These are phyloP conservation scores for Uronychia binucleata DNA, from an alignment of 73 alveolate genomes.

Conservation along the genomic window DNA sequence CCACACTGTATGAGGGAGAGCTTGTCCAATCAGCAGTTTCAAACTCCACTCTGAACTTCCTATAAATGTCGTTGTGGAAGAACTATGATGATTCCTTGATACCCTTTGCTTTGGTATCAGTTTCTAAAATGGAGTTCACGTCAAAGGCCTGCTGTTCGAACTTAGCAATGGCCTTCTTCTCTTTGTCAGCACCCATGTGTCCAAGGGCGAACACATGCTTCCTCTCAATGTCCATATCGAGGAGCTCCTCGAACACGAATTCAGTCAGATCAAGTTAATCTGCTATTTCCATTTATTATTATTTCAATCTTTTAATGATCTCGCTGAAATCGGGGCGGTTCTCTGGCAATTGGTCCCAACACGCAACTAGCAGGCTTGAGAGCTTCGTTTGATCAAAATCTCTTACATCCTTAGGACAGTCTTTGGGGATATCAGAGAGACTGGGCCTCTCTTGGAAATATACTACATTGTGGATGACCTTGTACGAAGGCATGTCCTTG, in stretches of 20 bases:
- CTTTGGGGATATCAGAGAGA: constrained; percentile 59
- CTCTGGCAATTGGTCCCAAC: constrained; percentile 91
- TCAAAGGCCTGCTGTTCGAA: constrained; percentile 45
- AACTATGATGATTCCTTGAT: background rate
- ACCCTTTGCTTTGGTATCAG: background rate
- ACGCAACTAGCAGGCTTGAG: constrained; percentile 52
- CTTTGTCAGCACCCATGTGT: constrained; percentile 6
- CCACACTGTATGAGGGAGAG: background rate
- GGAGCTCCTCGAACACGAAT: constrained; percentile 17
- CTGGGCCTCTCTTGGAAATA: constrained; percentile 79
- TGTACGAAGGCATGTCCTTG: constrained; percentile 26
- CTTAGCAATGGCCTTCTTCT: constrained; percentile 19
- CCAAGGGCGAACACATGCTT: constrained; percentile 29
- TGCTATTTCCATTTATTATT: background rate
- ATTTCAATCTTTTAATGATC: constrained; percentile 63
- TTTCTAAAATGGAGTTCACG: background rate
- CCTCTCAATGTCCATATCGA: constrained; percentile 8
- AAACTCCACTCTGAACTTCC: constrained; percentile 13
- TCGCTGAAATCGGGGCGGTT: constrained; percentile 82
- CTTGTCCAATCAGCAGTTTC: background rate
- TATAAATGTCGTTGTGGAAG: constrained; percentile 37
- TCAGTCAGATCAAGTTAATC: background rate
- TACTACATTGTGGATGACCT: constrained; percentile 23
- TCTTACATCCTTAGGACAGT: constrained; percentile 76
- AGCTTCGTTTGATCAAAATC: background rate